Evolutionary conservation across 345 rosid species (phyloP), one percentile per base, ranked within the genome.

Genomic region (Syzygium jambos): DNA sequence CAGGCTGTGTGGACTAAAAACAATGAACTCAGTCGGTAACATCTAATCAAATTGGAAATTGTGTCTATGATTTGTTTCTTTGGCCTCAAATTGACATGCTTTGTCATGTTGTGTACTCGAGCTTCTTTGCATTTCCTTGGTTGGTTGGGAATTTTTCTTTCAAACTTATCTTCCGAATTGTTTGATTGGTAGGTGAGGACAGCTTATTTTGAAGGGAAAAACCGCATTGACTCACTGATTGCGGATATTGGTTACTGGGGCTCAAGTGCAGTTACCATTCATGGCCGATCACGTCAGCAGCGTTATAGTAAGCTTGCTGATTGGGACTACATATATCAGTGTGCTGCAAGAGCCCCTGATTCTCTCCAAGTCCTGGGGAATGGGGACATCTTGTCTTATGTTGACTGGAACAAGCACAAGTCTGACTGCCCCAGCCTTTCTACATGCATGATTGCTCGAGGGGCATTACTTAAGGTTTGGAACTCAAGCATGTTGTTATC

Each of bases 281-380:
- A 97, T 91, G 99, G 99, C 56, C 93, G 99, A 89, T 89, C 99
- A 90, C 94, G 99, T 63, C 98, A 98, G 86, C 99, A 98, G 86
- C 98, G 97, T 29, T 95, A 96, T 84, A 95, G 96, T 92, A 96
- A 95, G 88, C 94, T 93, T 92, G 99, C 99, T 65, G 97, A 95
- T 88, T 98, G 99, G 99, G 95, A 95, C 78, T 98, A 98, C 88
- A 89, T 96, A 88, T 91, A 95, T 93, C 92, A 91, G 52, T 96
- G 97, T 89, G 93, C 93, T 54, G 91, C 86, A 85, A 92, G 95
- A 90, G 96, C 98, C 84, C 93, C 98, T 27, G 85, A 88, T 73
- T 52, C 91, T 77, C 89, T 95, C 86, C 98, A 94, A 92, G 98
- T 95, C 85, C 85, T 96, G 54, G 98, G 99, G 85, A 98, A 95